Evolutionary conservation across 208 protist species (phyloP).

Genomic region (Acanthamoeba lugdunensis): DNA sequence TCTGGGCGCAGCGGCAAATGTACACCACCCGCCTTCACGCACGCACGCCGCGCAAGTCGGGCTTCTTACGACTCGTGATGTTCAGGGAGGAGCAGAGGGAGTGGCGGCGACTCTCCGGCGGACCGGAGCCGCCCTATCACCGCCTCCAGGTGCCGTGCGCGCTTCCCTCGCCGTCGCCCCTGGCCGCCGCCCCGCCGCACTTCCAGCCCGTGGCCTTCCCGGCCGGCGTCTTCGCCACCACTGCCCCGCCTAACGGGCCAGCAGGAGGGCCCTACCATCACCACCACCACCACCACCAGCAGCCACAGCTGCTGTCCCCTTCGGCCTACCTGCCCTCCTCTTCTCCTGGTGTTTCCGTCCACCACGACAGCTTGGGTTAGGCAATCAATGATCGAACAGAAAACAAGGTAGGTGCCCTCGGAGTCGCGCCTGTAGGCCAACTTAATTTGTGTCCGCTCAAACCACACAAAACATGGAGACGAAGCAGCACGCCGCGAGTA

Average conservation of each 20-base stretch:
- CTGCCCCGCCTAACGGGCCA: neutral
- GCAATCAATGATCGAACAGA: too few relatives aligned
- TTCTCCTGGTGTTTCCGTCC: neutral
- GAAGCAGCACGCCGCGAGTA: too few relatives aligned
- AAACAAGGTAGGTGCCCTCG: too few relatives aligned
- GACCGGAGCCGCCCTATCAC: slow-evolving; percentile 8
- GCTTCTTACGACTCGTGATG: too few relatives aligned
- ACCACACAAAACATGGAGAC: too few relatives aligned
- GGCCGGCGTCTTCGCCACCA: neutral
- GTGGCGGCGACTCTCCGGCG: neutral
- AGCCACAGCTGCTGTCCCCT: neutral
- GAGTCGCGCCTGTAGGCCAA: too few relatives aligned
- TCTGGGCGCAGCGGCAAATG: slow-evolving; percentile 8
- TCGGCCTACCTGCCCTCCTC: neutral
- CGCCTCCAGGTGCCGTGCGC: slow-evolving; percentile 9
- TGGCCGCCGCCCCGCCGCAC: neutral
- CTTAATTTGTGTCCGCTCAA: too few relatives aligned
- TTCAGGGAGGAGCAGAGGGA: neutral
- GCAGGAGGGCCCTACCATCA: neutral
- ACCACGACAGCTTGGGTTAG: too few relatives aligned
- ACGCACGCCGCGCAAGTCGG: too few relatives aligned
- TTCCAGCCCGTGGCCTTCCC: neutral
- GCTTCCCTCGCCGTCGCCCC: neutral
- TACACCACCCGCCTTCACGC: neutral
- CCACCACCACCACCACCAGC: neutral